Conservation (phyloP, 306 rosid genomes). For the Chamaecrista fasciculata region DNA sequence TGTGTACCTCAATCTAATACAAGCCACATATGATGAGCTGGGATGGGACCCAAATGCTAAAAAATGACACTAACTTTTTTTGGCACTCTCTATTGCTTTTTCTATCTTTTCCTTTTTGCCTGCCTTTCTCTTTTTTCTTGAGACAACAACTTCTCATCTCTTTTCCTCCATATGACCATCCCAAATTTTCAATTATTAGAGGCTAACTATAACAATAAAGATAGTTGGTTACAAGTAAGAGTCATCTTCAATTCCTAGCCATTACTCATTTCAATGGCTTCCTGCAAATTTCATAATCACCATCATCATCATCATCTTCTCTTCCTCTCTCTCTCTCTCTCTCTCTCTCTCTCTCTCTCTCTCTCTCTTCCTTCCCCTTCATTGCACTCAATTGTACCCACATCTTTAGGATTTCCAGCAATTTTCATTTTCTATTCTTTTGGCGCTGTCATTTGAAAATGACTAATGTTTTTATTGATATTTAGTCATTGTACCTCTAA, state of each 20-base stretch:
- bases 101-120: slow-evolving; percentile 37
- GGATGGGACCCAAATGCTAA: slow-evolving; percentile 51
- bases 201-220: slow-evolving; percentile 28
- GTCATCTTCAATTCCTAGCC: slow-evolving; percentile 28
- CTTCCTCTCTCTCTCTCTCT: no score
- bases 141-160: slow-evolving; percentile 47
- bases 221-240: slow-evolving; percentile 27
- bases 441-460: neutral
- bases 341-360: no score
- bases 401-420: slow-evolving; percentile 1
- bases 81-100: slow-evolving; percentile 42
- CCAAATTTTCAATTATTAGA: slow-evolving; percentile 37
- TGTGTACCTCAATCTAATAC: slow-evolving; percentile 35
- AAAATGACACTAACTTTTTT: slow-evolving; percentile 40
- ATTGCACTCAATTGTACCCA: slow-evolving; percentile 16
- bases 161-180: slow-evolving; percentile 54
- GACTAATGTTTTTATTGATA: neutral
- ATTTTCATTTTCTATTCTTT: neutral
- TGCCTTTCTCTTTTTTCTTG: slow-evolving; percentile 16
- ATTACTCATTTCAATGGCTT: slow-evolving; percentile 11
- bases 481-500: neutral
- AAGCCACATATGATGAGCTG: slow-evolving; percentile 58
- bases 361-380: no score
- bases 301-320: no score
- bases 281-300: slow-evolving; percentile 1